Evolutionary conservation across 2,329 filamentous ascomycete genomes (phyloP).

Genomic region (Alternaria gaisen): DNA sequence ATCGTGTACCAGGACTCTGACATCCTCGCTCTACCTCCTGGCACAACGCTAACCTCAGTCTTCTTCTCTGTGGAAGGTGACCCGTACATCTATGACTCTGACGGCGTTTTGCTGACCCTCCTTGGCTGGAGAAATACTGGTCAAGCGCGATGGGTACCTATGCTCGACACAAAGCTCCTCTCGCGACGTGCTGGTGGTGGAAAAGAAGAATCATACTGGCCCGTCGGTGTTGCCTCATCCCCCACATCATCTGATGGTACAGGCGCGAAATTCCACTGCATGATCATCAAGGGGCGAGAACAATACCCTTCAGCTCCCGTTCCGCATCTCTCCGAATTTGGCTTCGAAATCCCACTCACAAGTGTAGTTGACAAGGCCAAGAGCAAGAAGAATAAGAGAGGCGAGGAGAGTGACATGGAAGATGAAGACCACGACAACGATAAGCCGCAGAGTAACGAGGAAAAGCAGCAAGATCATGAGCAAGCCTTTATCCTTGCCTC

Average conservation of each 20-base stretch:
- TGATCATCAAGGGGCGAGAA: constrained; percentile 96
- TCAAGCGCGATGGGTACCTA: constrained; percentile 88
- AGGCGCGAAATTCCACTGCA: constrained; percentile 93
- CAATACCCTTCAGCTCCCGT: constrained; percentile 85
- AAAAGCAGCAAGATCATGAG: constrained; percentile 73
- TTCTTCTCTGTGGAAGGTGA: constrained; percentile 96
- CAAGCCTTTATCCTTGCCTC: constrained; percentile 81
- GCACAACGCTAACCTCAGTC: constrained; percentile 76
- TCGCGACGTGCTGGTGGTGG: constrained; percentile 82
- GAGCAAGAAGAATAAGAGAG: constrained; percentile 37
- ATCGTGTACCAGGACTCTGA: constrained; percentile 96
- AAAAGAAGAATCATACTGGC: constrained; percentile 92
- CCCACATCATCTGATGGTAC: constrained; percentile 69
- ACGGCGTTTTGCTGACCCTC: constrained; percentile 85
- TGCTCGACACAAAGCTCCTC: constrained; percentile 87
- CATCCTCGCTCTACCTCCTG: constrained; percentile 81
- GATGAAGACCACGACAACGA: constrained; percentile 47
- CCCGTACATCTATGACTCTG: constrained; percentile 94
- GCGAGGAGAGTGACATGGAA: constrained; percentile 39
- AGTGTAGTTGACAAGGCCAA: constrained; percentile 55
- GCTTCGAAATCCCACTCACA: constrained; percentile 83
- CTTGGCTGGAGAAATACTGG: constrained; percentile 89
- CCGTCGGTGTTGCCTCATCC: constrained; percentile 87
- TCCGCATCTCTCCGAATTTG: constrained; percentile 90
- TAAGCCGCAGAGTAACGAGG: constrained; percentile 28